Base-by-base conservation (phyloP, 2,329 filamentous ascomycete genomes). In the Neodidymelliopsis sp. region DNA sequence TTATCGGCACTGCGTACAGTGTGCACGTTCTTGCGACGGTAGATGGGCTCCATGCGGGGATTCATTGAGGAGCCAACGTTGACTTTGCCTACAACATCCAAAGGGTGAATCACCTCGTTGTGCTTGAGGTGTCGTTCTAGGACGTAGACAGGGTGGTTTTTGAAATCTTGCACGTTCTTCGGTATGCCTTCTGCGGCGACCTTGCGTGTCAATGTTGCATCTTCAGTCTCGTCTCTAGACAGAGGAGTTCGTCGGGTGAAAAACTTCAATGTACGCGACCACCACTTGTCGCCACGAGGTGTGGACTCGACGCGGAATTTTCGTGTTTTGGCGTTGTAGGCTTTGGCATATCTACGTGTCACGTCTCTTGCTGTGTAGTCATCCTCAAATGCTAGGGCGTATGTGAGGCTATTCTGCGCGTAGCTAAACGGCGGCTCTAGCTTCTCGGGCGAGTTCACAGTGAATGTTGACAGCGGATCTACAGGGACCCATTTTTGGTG, bases 401-500 rank as follows among this genome's bases (percentile, higher is more conserved):
- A 99, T 8, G 80, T 82, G 74, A 99, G 83, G 44, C 77, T 82
- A 60, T 96, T 97, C 46, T 87, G 81, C 6, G 80, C 78, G 69
- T 96, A 91, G 3, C 82, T 86, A 2, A 88, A 82, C 0, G 94
- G 90, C 0, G 94, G 94, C 65, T 99, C 94, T 20, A 99, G 78
- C 35, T 83, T 85, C 22, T 80, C 81, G 0, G 90, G 84, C 52
- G 89, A 91, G 67, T 86, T 90, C 44, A 96, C 84, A 57, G 86
- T 88, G 45, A 84, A 81, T 0, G 92, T 96, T 2, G 94, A 91
- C 0, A 97, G 73, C 0, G 92, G 85, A 67, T 99, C 94, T 27
- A 94, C 84, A 0, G 91, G 83, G 45, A 96, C 84, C 94, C 94
- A 99, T 76, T 91, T 96, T 67, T 97, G 90, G 56, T 91, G 84